These are phyloP conservation scores for Sungouiella blattae DNA, from an alignment of 805 yeast genomes.

Conservation along the genomic window DNA sequence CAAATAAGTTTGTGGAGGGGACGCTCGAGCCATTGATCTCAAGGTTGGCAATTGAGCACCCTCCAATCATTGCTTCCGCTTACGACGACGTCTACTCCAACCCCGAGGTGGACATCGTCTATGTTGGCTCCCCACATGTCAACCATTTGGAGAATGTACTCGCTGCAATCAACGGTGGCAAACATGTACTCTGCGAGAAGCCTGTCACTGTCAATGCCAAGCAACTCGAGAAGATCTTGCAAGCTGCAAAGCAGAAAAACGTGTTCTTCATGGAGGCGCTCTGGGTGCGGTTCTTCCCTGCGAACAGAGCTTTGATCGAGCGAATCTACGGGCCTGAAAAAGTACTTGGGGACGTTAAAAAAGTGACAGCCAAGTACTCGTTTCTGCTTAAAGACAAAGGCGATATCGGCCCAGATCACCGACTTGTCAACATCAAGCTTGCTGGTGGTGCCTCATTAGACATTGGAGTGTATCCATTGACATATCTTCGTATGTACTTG, in stretches of 20 bases:
- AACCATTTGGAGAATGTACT: slow-evolving; percentile 43
- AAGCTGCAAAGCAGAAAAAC: slow-evolving; percentile 40
- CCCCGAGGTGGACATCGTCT: slow-evolving; percentile 41
- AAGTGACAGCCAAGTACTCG: slow-evolving; percentile 15
- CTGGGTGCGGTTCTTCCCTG: slow-evolving; percentile 53
- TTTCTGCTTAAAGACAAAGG: background rate
- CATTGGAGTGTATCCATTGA: slow-evolving; percentile 48
- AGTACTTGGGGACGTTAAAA: slow-evolving; percentile 40
- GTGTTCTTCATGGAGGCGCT: slow-evolving; percentile 54
- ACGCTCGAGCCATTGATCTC: slow-evolving; percentile 4
- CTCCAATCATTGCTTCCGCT: slow-evolving; percentile 15
- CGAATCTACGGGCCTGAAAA: slow-evolving; percentile 32
- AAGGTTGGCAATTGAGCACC: background rate
- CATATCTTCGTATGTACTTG: slow-evolving; percentile 38
- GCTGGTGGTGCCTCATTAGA: slow-evolving; percentile 59
- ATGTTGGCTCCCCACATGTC: slow-evolving; percentile 51
- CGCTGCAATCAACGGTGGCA: slow-evolving; percentile 38
- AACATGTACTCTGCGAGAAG: slow-evolving; percentile 52
- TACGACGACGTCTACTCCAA: slow-evolving; percentile 43
- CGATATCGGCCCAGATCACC: background rate
- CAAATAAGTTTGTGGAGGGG: slow-evolving; percentile 24
- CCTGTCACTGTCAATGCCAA: slow-evolving; percentile 45
- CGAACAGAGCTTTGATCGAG: slow-evolving; percentile 21
- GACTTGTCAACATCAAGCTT: slow-evolving; percentile 13
- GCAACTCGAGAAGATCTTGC: slow-evolving; percentile 39